Evolutionary conservation across 352 stramenopile species (phyloP).

Genomic region (Albugo candida): DNA sequence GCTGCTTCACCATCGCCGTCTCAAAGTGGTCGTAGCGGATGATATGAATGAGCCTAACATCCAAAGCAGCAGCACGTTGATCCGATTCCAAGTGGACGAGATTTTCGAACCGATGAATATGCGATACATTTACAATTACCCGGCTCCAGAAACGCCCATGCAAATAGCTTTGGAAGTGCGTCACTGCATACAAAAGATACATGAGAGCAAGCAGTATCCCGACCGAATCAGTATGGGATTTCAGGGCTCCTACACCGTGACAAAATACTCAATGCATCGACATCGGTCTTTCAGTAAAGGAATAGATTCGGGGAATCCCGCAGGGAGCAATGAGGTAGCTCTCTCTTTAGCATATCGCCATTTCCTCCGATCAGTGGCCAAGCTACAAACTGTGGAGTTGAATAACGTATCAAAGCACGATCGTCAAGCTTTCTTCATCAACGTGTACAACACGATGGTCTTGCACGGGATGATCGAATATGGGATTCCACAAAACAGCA

Average conservation of each 20-base stretch:
- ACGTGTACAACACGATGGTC: conserved; percentile 80
- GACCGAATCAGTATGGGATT: conserved; percentile 38
- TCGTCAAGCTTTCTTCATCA: conserved; percentile 78
- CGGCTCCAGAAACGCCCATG: conserved; percentile 11
- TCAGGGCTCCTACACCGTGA: conserved; percentile 2
- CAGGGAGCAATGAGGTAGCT: conserved; percentile 19
- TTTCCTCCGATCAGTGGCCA: conserved; percentile 45
- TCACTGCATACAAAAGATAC: conserved; percentile 40
- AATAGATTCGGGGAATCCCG: conserved; percentile 7
- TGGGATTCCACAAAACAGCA: conserved; percentile 56
- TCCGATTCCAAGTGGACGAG: conserved; percentile 74
- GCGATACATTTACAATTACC: conserved; percentile 30
- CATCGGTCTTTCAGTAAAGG: no score
- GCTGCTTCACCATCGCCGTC: no score
- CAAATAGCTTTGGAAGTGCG: conserved; percentile 47
- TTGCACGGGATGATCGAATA: conserved; percentile 73
- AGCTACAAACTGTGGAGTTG: conserved; percentile 56
- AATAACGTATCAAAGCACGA: conserved; percentile 56
- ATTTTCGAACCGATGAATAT: conserved; percentile 64
- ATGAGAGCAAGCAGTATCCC: conserved; percentile 44
- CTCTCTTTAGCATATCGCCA: conserved; percentile 35
- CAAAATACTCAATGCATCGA: neutral
- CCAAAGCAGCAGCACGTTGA: conserved; percentile 32
- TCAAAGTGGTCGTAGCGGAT: conserved; percentile 11
- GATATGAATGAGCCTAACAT: conserved; percentile 25